A percentile compares a stretch with the other conserved stretches of the same genome.
Conservation (phyloP, 1,139 yeast species). For the Saccharomycopsis phalli region DNA sequence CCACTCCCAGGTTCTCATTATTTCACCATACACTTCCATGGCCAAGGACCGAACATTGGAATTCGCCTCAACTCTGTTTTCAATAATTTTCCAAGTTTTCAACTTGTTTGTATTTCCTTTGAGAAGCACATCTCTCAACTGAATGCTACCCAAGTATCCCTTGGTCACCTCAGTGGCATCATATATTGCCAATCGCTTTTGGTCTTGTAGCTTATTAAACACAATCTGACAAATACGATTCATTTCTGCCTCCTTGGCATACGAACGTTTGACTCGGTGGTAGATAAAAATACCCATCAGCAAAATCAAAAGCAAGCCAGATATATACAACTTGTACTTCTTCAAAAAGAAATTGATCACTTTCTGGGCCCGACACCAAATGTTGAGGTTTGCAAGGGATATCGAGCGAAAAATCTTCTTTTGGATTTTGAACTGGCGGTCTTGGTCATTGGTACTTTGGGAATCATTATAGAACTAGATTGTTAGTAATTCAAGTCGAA, state of each 20-base stretch:
- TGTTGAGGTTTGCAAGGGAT: constrained; percentile 29
- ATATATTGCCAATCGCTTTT: constrained; percentile 28
- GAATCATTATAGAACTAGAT: constrained; percentile 16
- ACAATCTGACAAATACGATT: constrained; percentile 27
- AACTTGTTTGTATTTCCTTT: constrained; percentile 37
- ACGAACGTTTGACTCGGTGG: constrained; percentile 31
- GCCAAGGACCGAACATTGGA: constrained; percentile 47
- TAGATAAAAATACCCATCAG: constrained; percentile 27
- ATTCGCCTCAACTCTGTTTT: constrained; percentile 53
- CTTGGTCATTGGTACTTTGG: constrained; percentile 28
- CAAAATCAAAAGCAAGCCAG: constrained; percentile 26
- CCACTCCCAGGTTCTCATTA: constrained; percentile 90
- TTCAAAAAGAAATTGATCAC: constrained; percentile 25
- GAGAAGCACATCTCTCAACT: constrained; percentile 64
- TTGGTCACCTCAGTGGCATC: constrained; percentile 31
- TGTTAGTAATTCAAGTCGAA: constrained; percentile 27
- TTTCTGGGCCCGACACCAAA: constrained; percentile 23
- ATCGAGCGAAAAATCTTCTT: constrained; percentile 28
- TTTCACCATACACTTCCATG: constrained; percentile 75
- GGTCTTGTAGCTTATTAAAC: constrained; percentile 28
- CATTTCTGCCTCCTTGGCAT: constrained; percentile 32
- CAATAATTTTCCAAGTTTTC: constrained; percentile 57
- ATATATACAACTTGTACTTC: constrained; percentile 34
- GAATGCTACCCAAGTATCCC: constrained; percentile 61
- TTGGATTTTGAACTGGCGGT: constrained; percentile 24